Evolutionary conservation across 768 basidiomycete species (phyloP), one percentile per base, ranked within the genome.

Genomic region (Piloderma croceum): DNA sequence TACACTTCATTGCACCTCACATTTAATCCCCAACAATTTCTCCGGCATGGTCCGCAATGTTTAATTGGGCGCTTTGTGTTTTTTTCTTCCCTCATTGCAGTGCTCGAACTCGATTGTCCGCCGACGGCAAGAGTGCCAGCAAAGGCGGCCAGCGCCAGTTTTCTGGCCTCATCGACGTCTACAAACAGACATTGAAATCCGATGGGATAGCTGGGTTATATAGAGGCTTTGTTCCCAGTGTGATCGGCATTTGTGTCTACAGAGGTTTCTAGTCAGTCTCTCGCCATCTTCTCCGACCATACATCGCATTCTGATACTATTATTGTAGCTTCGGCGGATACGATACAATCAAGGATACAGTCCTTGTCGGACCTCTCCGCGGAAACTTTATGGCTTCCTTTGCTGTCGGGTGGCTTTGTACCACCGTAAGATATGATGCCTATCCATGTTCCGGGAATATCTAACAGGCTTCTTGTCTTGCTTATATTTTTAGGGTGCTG

Each of bases 331-430:
- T 70, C 36, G 68, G 69, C 38, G 65, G 63, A 10, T 71, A 70
- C 45, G 68, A 71, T 47, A 68, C 58, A 12, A 52, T 68, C 12
- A 55, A 53, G 23, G 64, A 64, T 38, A 62, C 62, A 1, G 43
- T 70, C 34, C 61, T 70, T 9, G 58, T 67, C n/a, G 68, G 65
- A 7, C 46, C 39, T 32, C 51, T 69, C 24, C 44, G 61, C 33
- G 67, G 64, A 11, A 70, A 63, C 45, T 70, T 71, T 49, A 5
- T 59, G 21, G 65, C 62, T 5, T 64, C 65, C 15, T 70, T 71
- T 39, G 48, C 47, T n/a, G 58, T 70, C 9, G 70, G 69, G 17
- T 70, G 67, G 60, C 50, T 47, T 24, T 62, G 58, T 35, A 71
- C 70, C 6, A 70, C 68, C 5, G 64, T 69, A 17, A 40, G 57